phyloP scores from a whole-genome alignment of 2,329 filamentous ascomycete genomes.

The Colletotrichum sp. region DNA sequence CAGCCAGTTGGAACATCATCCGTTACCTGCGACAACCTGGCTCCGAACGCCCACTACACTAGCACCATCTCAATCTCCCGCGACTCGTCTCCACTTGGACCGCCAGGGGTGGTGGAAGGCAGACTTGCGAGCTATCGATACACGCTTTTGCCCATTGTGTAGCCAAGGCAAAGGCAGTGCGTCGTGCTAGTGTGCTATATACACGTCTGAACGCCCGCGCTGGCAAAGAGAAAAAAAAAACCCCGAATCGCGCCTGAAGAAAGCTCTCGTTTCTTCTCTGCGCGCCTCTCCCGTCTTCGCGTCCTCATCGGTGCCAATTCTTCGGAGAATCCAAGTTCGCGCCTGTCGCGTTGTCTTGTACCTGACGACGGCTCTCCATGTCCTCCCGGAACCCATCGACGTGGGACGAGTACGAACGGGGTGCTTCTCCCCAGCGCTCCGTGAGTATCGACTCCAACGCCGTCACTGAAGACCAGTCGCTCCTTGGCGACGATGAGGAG shows the following conservation, averaged over 20 bases:
- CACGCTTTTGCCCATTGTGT: background rate
- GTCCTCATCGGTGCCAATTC: background rate
- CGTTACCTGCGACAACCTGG: conserved; percentile 14
- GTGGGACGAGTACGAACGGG: conserved; percentile 53
- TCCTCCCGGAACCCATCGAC: conserved; percentile 41
- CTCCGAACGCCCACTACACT: conserved; percentile 9
- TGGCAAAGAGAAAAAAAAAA: background rate
- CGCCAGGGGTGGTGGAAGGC: background rate
- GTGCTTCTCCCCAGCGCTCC: conserved; percentile 39
- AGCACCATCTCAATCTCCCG: conserved; percentile 20
- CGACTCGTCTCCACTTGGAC: conserved; percentile 13
- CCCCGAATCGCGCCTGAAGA: background rate
- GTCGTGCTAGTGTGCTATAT: background rate
- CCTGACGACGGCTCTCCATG: conserved; percentile 2
- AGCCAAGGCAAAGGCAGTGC: background rate
- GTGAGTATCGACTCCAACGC: conserved; percentile 48
- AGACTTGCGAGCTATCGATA: conserved; percentile 13
- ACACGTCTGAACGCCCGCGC: conserved; percentile 12
- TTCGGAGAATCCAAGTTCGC: background rate
- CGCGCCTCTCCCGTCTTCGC: background rate
- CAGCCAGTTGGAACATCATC: conserved; percentile 10
- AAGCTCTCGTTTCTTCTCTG: background rate
- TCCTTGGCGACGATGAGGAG: conserved; percentile 44
- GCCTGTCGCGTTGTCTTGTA: background rate
- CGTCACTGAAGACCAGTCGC: conserved; percentile 49